Base-by-base conservation (phyloP, 2,329 filamentous ascomycete genomes). In the Aspergillus niger region DNA sequence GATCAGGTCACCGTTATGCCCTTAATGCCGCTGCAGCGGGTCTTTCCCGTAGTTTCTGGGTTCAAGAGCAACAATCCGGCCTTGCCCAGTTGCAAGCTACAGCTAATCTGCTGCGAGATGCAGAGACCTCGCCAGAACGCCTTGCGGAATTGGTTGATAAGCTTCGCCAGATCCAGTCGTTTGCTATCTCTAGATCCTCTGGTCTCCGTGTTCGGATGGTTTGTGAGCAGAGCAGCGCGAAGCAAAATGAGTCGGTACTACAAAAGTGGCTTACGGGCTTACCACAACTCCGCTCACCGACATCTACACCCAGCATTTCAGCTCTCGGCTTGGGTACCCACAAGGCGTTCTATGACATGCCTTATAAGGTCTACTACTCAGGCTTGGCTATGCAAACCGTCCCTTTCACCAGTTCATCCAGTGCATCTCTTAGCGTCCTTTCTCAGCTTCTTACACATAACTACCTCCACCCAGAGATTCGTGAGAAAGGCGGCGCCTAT, bases 281-380 rank as follows among this genome's bases (percentile, higher is more conserved):
- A n/a, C 86, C 89, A 13, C 72, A 77, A 26, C 71, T 76, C 47
- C 60, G 76, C 52, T 70, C 74, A 15, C 73, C 77, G 2, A 78
- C 83, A 61, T 55, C 67, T 3, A 57, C 67, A 8, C 54, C 69
- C 8, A 59, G 71, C 50, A 54, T 64, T n/a, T 56, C 71, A 57
- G 53, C 69, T 59, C 63, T 73, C 64, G 72, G 74, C 52, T 74
- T 76, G 38, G 77, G 77, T 8, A 78, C 80, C 56, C 72, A 75
- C 65, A 95, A 92, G 74, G 89, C 92, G 0, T 96, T 98, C 78
- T 98, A 96, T 78, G 90, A 94, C 24, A 83, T 99, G 17, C 95
- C 95, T 0, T 99, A 97, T 77, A 95, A 99, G 77, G 95, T 99
- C 36, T 97, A 96, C 74, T 98, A 98, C 73, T 92, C 94, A 7